These are phyloP conservation scores for Moesziomyces sp. DNA, from an alignment of 1,284 basidiomycete genomes.

Conservation along the genomic window DNA sequence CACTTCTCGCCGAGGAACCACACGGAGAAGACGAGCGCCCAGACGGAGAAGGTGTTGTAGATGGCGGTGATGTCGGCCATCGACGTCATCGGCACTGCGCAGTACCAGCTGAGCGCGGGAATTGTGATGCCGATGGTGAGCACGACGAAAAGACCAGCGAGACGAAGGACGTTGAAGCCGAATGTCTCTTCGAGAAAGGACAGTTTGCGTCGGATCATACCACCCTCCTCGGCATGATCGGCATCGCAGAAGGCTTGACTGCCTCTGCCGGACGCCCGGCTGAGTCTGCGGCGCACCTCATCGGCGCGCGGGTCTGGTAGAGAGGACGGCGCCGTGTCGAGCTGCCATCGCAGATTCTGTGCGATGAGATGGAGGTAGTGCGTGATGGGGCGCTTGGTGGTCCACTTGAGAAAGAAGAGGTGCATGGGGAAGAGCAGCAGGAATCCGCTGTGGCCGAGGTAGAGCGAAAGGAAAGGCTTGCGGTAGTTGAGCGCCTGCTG, in stretches of 20 bases:
- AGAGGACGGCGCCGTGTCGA: slow-evolving; percentile 30
- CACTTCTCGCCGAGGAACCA: slow-evolving; percentile 64
- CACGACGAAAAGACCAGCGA: slow-evolving; percentile 45
- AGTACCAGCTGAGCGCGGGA: slow-evolving; percentile 65
- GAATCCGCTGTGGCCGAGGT: slow-evolving; percentile 64
- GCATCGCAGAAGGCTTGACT: background rate
- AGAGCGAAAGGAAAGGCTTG: slow-evolving; percentile 63
- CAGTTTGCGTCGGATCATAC: slow-evolving; percentile 7
- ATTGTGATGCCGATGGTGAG: slow-evolving; percentile 63
- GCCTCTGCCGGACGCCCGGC: slow-evolving; percentile 32
- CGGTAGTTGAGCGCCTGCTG: slow-evolving; percentile 61
- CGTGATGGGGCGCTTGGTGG: slow-evolving; percentile 34
- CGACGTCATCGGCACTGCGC: slow-evolving; percentile 63
- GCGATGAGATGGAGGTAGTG: slow-evolving; percentile 57
- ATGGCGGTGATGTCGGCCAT: slow-evolving; percentile 67
- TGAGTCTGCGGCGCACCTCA: slow-evolving; percentile 36
- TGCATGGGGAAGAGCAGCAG: slow-evolving; percentile 60
- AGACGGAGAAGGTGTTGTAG: slow-evolving; percentile 67
- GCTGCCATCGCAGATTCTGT: slow-evolving; percentile 60
- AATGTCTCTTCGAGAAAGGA: slow-evolving; percentile 31
- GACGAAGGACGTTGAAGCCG: slow-evolving; percentile 37
- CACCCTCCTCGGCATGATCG: slow-evolving; percentile 6
- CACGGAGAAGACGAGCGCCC: slow-evolving; percentile 66
- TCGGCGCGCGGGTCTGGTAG: slow-evolving; percentile 36
- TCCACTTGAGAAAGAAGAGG: slow-evolving; percentile 49